Base-by-base conservation (phyloP, 805 yeast genomes). In the Brettanomyces anomalus region DNA sequence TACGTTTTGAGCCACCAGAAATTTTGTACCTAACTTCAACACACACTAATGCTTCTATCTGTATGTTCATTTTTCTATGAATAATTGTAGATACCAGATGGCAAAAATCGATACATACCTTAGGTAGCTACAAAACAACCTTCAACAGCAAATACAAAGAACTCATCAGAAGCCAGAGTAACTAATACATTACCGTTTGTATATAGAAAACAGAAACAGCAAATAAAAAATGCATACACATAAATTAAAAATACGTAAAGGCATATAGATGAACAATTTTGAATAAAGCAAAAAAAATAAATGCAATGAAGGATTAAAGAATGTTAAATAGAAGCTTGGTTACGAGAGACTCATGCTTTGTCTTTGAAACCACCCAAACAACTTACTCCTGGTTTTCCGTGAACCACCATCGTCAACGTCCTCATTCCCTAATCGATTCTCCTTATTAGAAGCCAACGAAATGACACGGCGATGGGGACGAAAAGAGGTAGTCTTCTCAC, bases 301-400 rank as follows among this genome's bases (percentile, higher is more conserved):
- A 24, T 24, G 28, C 28, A 7, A 24, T 24, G 28, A 24, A n/a
- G 28, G 28, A 24, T 11, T 11, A 24, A 24, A 3, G 28, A 24
- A 24, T 24, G 28, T 11, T 24, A 24, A 24, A 11, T 24, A 24
- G 6, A 24, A 24, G 10, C 10, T 24, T 7, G 10, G 28, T 24
- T 11, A 24, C 28, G 28, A 24, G 28, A 24, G 28, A 11, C 15
- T 32, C 34, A 32, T 6, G n/a, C 34, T 3, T 18, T 36, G 31
- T 36, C 17, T 36, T 13, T 47, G 40, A 31, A 55, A 56, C 60
- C 60, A 56, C 13, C 50, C 46, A 33, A 56, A 44, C 14, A 58
- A 54, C 37, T 48, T 48, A 16, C 57, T 48, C 37, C 50, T 46
- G 2, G 35, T 7, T 32, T 46, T 52, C 26, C 40, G 47, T 10